Conservation (phyloP, 2,329 filamentous ascomycete species). For the Waltergamsia citrina region DNA sequence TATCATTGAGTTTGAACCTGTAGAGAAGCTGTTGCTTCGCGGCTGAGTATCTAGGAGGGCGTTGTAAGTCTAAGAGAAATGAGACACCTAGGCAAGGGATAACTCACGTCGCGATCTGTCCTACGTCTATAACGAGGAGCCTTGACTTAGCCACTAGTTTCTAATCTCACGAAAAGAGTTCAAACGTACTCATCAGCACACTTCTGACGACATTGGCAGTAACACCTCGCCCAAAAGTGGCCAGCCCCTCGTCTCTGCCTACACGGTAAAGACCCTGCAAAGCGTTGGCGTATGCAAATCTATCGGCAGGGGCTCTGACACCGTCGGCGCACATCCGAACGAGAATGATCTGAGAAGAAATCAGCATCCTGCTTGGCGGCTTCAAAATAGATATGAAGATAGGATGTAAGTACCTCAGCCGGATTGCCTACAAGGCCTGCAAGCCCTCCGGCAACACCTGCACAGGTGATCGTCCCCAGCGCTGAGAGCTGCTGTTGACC, state of each 20-base stretch:
- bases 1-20: slow-evolving; percentile 20
- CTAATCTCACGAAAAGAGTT: too few species aligned
- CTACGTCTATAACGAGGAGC: slow-evolving; percentile 25
- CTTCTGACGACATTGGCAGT: slow-evolving; percentile 29
- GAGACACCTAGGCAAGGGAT: too few species aligned
- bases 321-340: slow-evolving; percentile 37
- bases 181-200: slow-evolving; percentile 30
- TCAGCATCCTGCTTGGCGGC: too few species aligned
- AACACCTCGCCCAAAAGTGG: slow-evolving; percentile 26
- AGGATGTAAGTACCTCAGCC: slow-evolving; percentile 21
- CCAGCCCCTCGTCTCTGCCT: slow-evolving; percentile 26
- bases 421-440: slow-evolving; percentile 35
- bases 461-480: slow-evolving; percentile 24
- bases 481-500: slow-evolving; percentile 19
- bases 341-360: slow-evolving; percentile 17
- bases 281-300: slow-evolving; percentile 28
- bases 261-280: slow-evolving; percentile 21
- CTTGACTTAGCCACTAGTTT: slow-evolving; percentile 7
- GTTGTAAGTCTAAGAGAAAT: too few species aligned
- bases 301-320: slow-evolving; percentile 22
- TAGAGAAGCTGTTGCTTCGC: slow-evolving; percentile 21
- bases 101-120: slow-evolving; percentile 31
- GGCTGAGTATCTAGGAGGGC: slow-evolving; percentile 18
- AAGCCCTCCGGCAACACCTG: slow-evolving; percentile 27
- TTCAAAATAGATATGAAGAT: too few species aligned